phyloP scores from a whole-genome alignment of 352 stramenopile species.

The Phytophthora agathidicida region DNA sequence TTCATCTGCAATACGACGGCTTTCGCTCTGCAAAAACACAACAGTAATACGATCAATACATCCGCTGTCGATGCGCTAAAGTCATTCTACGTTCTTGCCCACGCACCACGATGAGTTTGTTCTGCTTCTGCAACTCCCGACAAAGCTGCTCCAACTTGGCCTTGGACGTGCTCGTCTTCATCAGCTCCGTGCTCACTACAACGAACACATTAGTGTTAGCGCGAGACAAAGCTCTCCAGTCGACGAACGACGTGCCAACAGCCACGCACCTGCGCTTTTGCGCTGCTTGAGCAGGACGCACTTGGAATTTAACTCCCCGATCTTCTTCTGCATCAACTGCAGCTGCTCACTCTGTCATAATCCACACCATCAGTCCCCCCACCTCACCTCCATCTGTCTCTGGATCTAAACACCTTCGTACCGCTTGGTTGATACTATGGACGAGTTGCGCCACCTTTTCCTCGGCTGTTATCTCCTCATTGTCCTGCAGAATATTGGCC shows the following conservation, averaged over 20 bases:
- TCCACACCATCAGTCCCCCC: background rate
- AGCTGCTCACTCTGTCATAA: constrained; percentile 56
- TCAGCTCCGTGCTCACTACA: constrained; percentile 65
- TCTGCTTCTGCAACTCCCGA: constrained; percentile 87
- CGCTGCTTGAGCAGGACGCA: constrained; percentile 80
- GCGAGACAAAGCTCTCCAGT: no score
- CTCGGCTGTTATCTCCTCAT: constrained; percentile 41
- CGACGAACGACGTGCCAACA: no score
- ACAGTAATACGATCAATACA: no score
- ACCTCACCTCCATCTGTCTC: background rate
- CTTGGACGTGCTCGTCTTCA: constrained; percentile 71
- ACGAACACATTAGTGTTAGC: background rate
- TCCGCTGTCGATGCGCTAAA: no score
- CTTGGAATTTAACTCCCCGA: constrained; percentile 81
- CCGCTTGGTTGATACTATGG: constrained; percentile 47
- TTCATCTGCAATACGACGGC: constrained; percentile 82
- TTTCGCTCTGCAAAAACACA: constrained; percentile 53
- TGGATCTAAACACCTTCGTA: constrained; percentile 21
- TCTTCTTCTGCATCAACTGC: constrained; percentile 78
- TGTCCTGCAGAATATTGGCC: constrained; percentile 45
- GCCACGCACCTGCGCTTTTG: constrained; percentile 56
- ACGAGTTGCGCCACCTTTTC: constrained; percentile 54
- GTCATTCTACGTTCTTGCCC: no score
- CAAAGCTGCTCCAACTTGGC: constrained; percentile 85
- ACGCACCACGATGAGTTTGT: constrained; percentile 82